Conservation (phyloP, 495 filamentous ascomycete species). For the Penicillium cosmopolitanum region DNA sequence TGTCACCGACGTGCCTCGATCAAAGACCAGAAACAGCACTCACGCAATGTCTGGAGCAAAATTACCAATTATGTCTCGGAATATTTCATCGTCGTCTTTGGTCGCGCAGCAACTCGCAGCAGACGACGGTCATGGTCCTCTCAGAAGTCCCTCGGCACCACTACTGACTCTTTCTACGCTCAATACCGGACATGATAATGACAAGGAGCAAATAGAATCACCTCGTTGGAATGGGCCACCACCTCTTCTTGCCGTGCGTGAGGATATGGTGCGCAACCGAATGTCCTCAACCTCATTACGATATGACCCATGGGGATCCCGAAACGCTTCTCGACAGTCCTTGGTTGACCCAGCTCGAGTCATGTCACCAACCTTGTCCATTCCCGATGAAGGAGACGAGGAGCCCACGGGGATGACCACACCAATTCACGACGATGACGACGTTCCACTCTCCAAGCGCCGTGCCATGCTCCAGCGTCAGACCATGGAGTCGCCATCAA, state of each 20-base stretch:
- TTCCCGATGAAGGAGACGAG: constrained; percentile 40
- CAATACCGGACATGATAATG: constrained; percentile 9
- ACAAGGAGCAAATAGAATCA: constrained; percentile 19
- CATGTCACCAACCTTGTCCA: constrained; percentile 23
- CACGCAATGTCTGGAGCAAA: constrained; percentile 9
- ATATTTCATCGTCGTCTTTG: constrained; percentile 24
- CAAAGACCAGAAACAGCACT: constrained; percentile 16
- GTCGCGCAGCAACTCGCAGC: constrained; percentile 7
- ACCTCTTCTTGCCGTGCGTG: constrained; percentile 47
- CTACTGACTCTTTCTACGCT: constrained; percentile 40
- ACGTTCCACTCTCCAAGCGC: constrained; percentile 76
- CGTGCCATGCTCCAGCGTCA: constrained; percentile 53
- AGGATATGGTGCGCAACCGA: constrained; percentile 41
- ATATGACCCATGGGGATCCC: constrained; percentile 38
- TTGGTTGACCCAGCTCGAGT: constrained; percentile 21
- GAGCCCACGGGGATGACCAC: not conserved
- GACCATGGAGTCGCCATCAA: constrained; percentile 23
- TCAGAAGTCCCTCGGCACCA: constrained; percentile 50
- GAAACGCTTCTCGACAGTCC: constrained; percentile 37
- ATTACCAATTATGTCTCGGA: constrained; percentile 19
- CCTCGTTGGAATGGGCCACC: constrained; percentile 40
- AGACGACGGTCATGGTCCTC: constrained; percentile 22
- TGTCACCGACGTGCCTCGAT: constrained; percentile 11
- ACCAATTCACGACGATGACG: constrained; percentile 49
- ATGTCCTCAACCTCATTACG: constrained; percentile 46